Percentiles rank a stretch among this genome's conserved stretches.
phyloP scores from a whole-genome alignment of 768 basidiomycete species.

The Pisolithus sp. region DNA sequence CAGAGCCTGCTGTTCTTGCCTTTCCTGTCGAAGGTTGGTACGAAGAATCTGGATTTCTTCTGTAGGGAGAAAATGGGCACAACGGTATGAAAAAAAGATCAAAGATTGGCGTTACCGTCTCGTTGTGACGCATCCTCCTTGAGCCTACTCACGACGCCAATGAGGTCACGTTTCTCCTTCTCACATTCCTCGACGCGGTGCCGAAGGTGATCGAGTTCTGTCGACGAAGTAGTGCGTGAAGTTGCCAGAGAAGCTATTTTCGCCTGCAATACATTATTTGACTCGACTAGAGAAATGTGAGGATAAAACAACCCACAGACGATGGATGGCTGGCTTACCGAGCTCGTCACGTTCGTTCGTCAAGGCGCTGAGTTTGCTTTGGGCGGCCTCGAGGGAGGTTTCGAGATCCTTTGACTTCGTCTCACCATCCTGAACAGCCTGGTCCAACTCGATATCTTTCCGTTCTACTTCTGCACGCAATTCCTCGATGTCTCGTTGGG shows the following conservation, averaged over 20 bases:
- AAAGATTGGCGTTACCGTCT: constrained; percentile 46
- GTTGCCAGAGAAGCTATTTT: constrained; percentile 52
- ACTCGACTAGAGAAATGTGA: constrained; percentile 32
- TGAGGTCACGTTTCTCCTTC: constrained; percentile 84
- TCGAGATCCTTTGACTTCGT: constrained; percentile 53
- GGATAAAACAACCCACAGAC: constrained; percentile 1
- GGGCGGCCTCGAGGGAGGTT: constrained; percentile 40
- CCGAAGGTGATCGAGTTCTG: constrained; percentile 53
- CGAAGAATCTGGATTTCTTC: constrained; percentile 71
- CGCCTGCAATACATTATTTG: constrained; percentile 43
- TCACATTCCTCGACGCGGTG: constrained; percentile 68
- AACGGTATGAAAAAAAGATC: background rate
- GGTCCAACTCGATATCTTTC: constrained; percentile 80
- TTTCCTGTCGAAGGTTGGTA: constrained; percentile 62
- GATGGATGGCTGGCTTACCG: constrained; percentile 36
- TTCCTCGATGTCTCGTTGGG: constrained; percentile 64
- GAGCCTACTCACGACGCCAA: constrained; percentile 75
- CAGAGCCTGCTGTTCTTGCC: constrained; percentile 62
- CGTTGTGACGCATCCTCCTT: constrained; percentile 70
- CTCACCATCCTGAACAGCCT: constrained; percentile 76
- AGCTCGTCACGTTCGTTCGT: constrained; percentile 64
- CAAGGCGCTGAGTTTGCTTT: constrained; percentile 48
- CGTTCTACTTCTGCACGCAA: constrained; percentile 58
- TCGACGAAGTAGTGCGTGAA: constrained; percentile 56
- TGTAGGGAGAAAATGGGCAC: constrained; percentile 17